Base-by-base conservation (phyloP, 1,284 basidiomycete genomes). In the Ustilago tritici region DNA sequence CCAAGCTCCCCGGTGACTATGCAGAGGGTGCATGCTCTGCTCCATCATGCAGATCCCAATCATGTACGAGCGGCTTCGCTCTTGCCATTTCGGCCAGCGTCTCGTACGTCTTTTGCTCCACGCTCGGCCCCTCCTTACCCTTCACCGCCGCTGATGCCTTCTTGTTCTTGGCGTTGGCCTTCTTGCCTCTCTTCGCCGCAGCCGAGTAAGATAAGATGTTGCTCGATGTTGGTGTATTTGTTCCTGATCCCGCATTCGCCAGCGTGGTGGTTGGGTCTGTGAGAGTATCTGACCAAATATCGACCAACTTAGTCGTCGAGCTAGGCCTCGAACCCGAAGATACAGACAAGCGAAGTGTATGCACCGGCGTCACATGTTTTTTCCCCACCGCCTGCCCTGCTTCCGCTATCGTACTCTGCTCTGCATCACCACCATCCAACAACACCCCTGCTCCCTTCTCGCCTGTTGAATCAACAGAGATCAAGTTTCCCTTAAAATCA, bases 61-160 rank as follows among this genome's bases (percentile, higher is more conserved):
- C 41, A 34, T 66, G 57, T 5, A 70, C 58, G n/a, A 71, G 35
- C 7, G 69, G 69, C 41, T 66, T 72, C 0, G 19, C 6, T 11
- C 53, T 31, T 0, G 40, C 56, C 23, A 61, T 6, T 17, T 68
- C 53, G 4, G 57, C n/a, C 19, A 71, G n/a, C 7, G 32, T 17
- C 17, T 71, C 54, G 52, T 63, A 71, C n/a, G 68, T 68, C 35
- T 28, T 55, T 17, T 72, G 74, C 34, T 71, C 70, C 35, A 78
- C 40, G 7, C 53, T 53, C 15, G 31, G 50, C 2, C 19, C n/a
- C 8, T 9, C 58, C 35, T 11, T 10, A 32, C 41, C 31, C 31
- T 50, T 47, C 23, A 28, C 23, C 23, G 23, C 23, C 23, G 23
- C 23, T 17, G 62, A 17, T 31, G 53, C 7, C 4, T 38, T 28